Evolutionary conservation across 495 filamentous ascomycete genomes (phyloP).

Genomic region (Penicillium diatomitis): DNA sequence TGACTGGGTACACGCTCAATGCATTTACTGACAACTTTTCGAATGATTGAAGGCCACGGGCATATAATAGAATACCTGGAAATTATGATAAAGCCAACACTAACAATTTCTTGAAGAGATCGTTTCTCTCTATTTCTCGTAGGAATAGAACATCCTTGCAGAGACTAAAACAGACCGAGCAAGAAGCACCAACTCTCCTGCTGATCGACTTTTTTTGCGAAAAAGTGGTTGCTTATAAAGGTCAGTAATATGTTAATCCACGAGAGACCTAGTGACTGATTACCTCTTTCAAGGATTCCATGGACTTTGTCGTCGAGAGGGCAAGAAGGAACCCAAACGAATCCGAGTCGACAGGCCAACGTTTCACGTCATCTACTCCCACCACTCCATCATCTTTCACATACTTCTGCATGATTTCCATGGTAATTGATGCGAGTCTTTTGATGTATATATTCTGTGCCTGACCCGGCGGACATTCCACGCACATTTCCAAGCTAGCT

Average conservation of each 20-base stretch:
- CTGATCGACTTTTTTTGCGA: constrained; percentile 2
- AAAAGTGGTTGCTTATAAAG: constrained; percentile 10
- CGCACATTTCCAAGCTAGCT: constrained; percentile 4
- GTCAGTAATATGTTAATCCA: neutral
- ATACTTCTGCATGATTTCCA: constrained; percentile 32
- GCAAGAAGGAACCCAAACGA: constrained; percentile 17
- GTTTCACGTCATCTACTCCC: constrained; percentile 23
- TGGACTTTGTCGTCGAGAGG: constrained; percentile 12
- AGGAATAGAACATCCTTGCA: constrained; percentile 9
- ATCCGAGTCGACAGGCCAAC: constrained; percentile 20
- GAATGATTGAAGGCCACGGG: no score
- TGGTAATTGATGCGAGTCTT: constrained; percentile 15
- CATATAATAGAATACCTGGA: no score
- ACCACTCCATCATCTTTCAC: constrained; percentile 24
- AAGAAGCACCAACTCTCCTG: constrained; percentile 5
- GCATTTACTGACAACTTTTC: no score
- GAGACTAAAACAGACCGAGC: constrained; percentile 5
- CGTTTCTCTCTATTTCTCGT: no score
- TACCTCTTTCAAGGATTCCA: constrained; percentile 14
- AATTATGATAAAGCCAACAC: no score
- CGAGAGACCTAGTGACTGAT: neutral
- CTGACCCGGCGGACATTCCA: constrained; percentile 1
- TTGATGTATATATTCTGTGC: constrained; percentile 9
- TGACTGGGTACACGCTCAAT: no score
- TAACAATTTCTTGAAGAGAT: no score